Base-by-base conservation (phyloP, 1,284 basidiomycete species). In the Ustilago curta region DNA sequence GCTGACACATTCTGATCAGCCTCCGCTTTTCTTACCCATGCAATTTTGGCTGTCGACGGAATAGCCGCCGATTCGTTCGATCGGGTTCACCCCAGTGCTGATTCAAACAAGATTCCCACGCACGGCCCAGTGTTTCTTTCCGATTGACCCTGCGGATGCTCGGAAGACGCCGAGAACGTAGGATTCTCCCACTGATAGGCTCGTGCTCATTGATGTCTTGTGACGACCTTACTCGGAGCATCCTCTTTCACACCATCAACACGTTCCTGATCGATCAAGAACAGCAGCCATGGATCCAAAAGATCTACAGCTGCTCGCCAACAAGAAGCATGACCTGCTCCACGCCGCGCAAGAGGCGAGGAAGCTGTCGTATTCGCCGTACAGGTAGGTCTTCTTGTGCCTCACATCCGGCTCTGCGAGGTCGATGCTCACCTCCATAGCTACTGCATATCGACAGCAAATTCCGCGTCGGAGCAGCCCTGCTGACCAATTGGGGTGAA, bases 391-490 rank as follows among this genome's bases (percentile, higher is more conserved):
- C 11, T 18, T 3, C 14, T 14, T 12, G 27, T 4, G 4, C 27
- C 4, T 3, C 43, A 27, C 25, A 1, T 14, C 23, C 40, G 3
- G 3, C 5, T 4, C 18, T 29, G 27, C 23, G 16, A 48, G 3
- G 7, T n/a, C 27, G 7, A 19, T 9, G 23, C 50, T 52, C 25
- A 39, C 1, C 6, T 14, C 27, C 4, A 2, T 25, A 23, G 31
- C 3, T 39, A 21, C 19, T 25, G 4, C 27, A 23, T 14, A 27
- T 49, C 43, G 21, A 18, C 85, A 95, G 93, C 45, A 91, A 93
- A 35, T 96, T 96, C 83, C 90, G 91, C 48, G 94, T 97, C 11
- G 94, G 95, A 0, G 93, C 94, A 0, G 91, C 93, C 0, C 86
- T 96, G 12, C 86, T 95, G 19, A 87, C 90, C 1, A 84, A 88